Conservation (phyloP, 179 eudicot genomes). For the Actinidia polygama region DNA sequence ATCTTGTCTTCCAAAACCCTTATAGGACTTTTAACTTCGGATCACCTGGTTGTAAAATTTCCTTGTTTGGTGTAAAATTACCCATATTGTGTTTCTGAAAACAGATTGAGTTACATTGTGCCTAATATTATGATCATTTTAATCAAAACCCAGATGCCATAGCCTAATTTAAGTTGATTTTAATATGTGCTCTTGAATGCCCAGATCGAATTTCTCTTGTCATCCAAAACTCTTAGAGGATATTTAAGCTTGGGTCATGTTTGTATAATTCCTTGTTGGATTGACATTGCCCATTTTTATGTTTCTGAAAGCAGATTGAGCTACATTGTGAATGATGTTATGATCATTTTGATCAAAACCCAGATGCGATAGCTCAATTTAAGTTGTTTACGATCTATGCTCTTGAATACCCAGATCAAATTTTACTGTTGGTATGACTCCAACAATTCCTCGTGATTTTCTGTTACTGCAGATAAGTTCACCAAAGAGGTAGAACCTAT, state of each 20-base stretch:
- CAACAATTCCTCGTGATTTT: not conserved
- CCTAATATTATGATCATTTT: not conserved
- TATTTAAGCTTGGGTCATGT: not conserved
- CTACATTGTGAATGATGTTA: not conserved
- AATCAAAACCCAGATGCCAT: not conserved
- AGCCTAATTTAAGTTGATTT: not conserved
- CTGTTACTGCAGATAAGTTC: slow-evolving; percentile 65
- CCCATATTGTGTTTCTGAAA: too few relatives aligned
- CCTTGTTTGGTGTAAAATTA: too few relatives aligned
- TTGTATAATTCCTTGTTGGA: not conserved
- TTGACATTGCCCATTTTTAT: not conserved
- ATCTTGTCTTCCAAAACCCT: slow-evolving; percentile 14
- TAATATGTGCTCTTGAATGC: not conserved
- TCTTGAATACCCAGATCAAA: not conserved
- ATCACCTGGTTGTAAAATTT: not conserved
- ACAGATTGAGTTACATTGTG: not conserved
- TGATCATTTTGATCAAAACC: not conserved
- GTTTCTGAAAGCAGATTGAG: not conserved
- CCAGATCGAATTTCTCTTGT: not conserved
- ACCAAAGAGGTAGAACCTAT: slow-evolving; percentile 55
- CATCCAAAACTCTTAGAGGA: not conserved
- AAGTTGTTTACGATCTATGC: not conserved
- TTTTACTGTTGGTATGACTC: not conserved
- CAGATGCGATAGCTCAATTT: not conserved
- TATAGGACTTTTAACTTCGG: not conserved